phyloP scores from a whole-genome alignment of 2,329 filamentous ascomycete genomes.

The Paradendryphiella salina region DNA sequence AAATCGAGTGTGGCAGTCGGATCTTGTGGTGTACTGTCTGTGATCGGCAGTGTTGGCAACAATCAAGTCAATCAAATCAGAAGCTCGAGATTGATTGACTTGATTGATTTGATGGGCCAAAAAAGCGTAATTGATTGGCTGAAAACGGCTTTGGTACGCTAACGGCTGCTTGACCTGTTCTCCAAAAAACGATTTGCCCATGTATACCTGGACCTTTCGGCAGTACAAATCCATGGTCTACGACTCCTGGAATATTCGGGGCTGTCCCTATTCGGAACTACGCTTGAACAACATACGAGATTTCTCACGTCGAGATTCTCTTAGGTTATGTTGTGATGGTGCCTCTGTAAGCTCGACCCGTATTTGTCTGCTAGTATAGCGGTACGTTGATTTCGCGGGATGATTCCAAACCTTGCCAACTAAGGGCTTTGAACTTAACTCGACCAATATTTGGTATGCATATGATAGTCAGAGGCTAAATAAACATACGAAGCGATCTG shows the following conservation, averaged over 20 bases:
- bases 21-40: not conserved
- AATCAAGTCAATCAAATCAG: too few species aligned
- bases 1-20: not conserved
- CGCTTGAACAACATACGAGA: not conserved
- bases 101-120: too few species aligned
- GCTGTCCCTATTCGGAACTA: too few species aligned
- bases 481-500: conserved; percentile 4
- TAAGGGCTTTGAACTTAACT: not conserved
- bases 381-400: not conserved
- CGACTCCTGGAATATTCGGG: not conserved
- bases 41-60: too few species aligned
- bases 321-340: not conserved
- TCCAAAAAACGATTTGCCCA: too few species aligned
- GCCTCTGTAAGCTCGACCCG: not conserved
- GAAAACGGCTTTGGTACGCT: too few species aligned
- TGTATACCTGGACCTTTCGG: too few species aligned
- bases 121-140: too few species aligned
- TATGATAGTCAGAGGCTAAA: not conserved
- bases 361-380: not conserved
- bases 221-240: too few species aligned
- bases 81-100: too few species aligned
- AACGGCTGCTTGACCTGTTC: too few species aligned
- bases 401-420: not conserved
- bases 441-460: too few species aligned
- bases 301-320: not conserved